Evolutionary conservation across 495 filamentous ascomycete species (phyloP), one percentile per base, ranked within the genome.

Genomic region (Cladorrhinum samala): DNA sequence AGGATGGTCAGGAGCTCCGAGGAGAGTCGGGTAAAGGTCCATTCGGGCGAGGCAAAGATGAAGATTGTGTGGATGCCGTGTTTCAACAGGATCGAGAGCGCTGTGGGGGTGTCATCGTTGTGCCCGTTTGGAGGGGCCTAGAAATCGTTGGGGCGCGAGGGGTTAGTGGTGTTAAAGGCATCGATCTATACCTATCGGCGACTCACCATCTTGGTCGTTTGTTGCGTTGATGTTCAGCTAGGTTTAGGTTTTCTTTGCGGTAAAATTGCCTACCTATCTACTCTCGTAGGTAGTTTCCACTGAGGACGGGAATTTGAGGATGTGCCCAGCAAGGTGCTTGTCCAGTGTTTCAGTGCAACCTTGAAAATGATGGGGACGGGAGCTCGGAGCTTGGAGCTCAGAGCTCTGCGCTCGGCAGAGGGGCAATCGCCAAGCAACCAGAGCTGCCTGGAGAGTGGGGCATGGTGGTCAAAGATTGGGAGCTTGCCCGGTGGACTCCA

Each of bases 31-130:
- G 67, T 53, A 60, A 95, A 82, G 23, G 82, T 63, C 55, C 83
- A 76, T 40, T 79, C 72, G 2, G 83, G 72, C 36, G 80, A 76
- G 24, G 84, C 76, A 57, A 88, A 81, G 24, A 95, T 74, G 60
- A 91, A 77, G 59, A 95, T 73, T 21, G 88, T 95, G 51, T 82
- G 84, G 52, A 81, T 86, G 68, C 86, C 82, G 68, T 86, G 75
- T 60, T 95, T 95, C 67, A 95, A 82, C 21, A 85, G 80, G 36
- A 95, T 66, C 9, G 87, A 89, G 69, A 81, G 73, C 24, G 80
- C 73, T 16, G 45, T 47, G 11, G 45, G 25, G 16, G 66, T 56
- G 48, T 71, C 64, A 54, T 72, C 58, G 53, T 55, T 46, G 48
- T 50, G 40, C 39, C 5, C 18, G 25, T 17, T 37, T 37, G 38